Percentiles rank a stretch among this genome's conserved stretches.
These are phyloP conservation scores for Catenaria anguillulae DNA, from an alignment of 371 early-diverging fungal genomes.

Conservation along the genomic window DNA sequence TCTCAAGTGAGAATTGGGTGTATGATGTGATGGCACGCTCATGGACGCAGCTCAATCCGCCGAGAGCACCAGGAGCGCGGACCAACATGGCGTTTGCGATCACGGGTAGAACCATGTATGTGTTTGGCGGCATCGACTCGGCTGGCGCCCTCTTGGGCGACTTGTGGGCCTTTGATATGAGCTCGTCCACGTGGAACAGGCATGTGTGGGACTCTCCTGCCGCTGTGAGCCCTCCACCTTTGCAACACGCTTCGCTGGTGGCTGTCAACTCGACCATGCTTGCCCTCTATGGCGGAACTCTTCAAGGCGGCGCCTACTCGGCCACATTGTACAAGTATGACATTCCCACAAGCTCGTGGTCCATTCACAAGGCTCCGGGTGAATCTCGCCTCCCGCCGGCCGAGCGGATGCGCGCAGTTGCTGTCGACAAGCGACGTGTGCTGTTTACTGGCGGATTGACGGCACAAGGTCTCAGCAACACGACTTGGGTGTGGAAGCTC, in stretches of 20 bases:
- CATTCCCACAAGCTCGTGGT: not conserved
- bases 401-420: not conserved
- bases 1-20: not conserved
- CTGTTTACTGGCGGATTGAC: not conserved
- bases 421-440: not conserved
- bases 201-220: too few species aligned
- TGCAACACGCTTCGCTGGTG: not conserved
- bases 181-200: slow-evolving; percentile 7
- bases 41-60: not conserved
- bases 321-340: not conserved
- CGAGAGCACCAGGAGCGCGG: not conserved
- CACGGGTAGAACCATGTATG: not conserved
- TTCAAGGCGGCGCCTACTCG: not conserved
- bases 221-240: not conserved
- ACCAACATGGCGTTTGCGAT: not conserved
- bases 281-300: slow-evolving; percentile 11
- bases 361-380: not conserved
- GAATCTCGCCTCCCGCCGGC: not conserved
- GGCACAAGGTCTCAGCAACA: not conserved
- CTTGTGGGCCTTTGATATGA: slow-evolving; percentile 10
- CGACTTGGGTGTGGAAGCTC: slow-evolving; percentile 1
- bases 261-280: slow-evolving; percentile 11
- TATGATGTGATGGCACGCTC: not conserved
- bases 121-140: not conserved
- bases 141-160: slow-evolving; percentile 5